These are phyloP conservation scores for Aspergillus hiratsukae DNA, from an alignment of 2,329 filamentous ascomycete species.

Conservation along the genomic window DNA sequence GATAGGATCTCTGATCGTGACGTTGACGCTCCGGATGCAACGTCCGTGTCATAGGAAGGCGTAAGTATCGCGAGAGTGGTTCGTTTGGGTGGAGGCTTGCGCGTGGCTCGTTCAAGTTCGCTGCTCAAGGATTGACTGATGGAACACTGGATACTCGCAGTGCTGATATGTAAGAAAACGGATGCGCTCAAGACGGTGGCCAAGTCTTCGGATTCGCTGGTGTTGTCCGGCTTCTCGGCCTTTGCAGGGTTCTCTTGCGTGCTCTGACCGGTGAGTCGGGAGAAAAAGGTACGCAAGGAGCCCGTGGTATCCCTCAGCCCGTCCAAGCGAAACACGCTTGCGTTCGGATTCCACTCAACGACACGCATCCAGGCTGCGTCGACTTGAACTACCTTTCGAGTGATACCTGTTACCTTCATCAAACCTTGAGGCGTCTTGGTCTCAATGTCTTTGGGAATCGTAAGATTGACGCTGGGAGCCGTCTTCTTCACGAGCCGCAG, in stretches of 20 bases:
- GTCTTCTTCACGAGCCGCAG: conserved; percentile 77
- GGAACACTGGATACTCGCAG: conserved; percentile 73
- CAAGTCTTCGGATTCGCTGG: conserved; percentile 66
- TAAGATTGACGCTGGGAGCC: conserved; percentile 68
- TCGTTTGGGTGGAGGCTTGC: conserved; percentile 87
- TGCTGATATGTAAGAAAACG: conserved; percentile 85
- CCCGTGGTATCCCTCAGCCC: conserved; percentile 45
- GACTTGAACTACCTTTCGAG: conserved; percentile 83
- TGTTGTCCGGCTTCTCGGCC: conserved; percentile 53
- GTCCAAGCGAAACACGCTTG: conserved; percentile 33
- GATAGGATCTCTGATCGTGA: conserved; percentile 68
- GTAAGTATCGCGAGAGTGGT: conserved; percentile 85
- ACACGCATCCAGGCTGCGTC: conserved; percentile 85
- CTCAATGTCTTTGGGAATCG: conserved; percentile 73
- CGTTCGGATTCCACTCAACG: conserved; percentile 73
- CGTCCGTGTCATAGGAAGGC: conserved; percentile 79
- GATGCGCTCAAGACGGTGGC: conserved; percentile 66
- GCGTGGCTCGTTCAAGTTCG: conserved; percentile 91
- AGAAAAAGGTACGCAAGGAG: conserved; percentile 75
- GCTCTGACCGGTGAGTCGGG: conserved; percentile 62
- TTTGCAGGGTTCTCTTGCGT: conserved; percentile 35
- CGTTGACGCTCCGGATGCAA: conserved; percentile 57
- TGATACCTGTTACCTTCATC: conserved; percentile 80
- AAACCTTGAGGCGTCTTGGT: conserved; percentile 78
- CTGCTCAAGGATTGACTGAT: conserved; percentile 68